phyloP scores from a whole-genome alignment of 192 early-diverging fungal genomes.

The Borealophlyctis nickersoniae region DNA sequence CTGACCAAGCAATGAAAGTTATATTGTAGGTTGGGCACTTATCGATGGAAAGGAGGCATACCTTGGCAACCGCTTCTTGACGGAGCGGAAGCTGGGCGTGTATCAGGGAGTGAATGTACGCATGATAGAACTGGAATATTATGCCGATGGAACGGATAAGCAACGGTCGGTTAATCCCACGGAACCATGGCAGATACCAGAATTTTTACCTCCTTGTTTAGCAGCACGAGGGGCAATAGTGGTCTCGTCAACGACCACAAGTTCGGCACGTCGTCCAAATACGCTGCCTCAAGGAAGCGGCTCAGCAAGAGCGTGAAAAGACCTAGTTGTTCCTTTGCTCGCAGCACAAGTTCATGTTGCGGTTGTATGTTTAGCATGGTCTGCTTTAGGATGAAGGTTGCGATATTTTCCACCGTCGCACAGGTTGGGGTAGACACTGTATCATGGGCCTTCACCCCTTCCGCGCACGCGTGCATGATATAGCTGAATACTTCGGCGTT shows the following conservation, averaged over 20 bases:
- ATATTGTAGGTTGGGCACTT: background rate
- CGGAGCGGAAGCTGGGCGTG: constrained; percentile 48
- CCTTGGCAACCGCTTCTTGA: constrained; percentile 42
- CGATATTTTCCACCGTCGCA: constrained; percentile 68
- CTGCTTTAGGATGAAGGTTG: constrained; percentile 64
- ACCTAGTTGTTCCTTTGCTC: constrained; percentile 54
- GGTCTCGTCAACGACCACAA: constrained; percentile 83
- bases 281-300: constrained; percentile 66
- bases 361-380: constrained; percentile 24
- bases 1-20: constrained; percentile 24
- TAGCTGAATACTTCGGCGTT: constrained; percentile 60
- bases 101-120: constrained; percentile 54
- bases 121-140: constrained; percentile 49
- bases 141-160: no score
- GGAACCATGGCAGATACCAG: no score
- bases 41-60: background rate
- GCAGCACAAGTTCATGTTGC: constrained; percentile 55
- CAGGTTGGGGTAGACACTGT: constrained; percentile 60
- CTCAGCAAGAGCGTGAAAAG: constrained; percentile 62
- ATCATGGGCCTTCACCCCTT: constrained; percentile 65
- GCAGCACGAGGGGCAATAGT: constrained; percentile 71
- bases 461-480: constrained; percentile 70
- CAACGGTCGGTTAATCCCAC: no score
- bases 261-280: constrained; percentile 78
- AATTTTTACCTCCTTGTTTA: constrained; percentile 64